Evolutionary conservation across 345 rosid species (phyloP), one percentile per base, ranked within the genome.

Genomic region (Reutealis trisperma): DNA sequence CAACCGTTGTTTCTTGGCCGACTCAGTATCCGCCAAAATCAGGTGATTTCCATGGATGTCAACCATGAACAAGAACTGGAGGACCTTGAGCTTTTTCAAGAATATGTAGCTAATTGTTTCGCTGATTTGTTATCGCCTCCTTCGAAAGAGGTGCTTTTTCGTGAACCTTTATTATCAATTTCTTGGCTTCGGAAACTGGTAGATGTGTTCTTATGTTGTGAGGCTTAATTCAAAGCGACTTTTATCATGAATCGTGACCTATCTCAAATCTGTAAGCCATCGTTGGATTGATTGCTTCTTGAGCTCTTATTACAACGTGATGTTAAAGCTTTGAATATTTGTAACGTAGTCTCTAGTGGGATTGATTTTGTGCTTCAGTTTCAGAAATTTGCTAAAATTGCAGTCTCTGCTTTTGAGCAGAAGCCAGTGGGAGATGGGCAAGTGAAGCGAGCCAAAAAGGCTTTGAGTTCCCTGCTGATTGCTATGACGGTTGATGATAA

Each of bases 211-310:
- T 86, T 96, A 77, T 96, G 99, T 82, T 96, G 97, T 58, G 98
- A 96, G 70, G 99, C 98, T 1, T 97, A 96, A 77, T 96, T 96
- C 88, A 92, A 96, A 84, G 98, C 96, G 11, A 75, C 90, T 57
- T 68, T 93, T 1, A 57, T 93, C 73, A 82, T 87, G 91, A 93
- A 92, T 14, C 91, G 90, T 27, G 97, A 96, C 77, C 90, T 89
- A 2, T 83, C 95, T 25, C 92, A 89, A 63, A 75, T 93, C 69
- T 60, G 85, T 55, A 93, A 91, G 82, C 90, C 97, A 3, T 97
- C 97, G 0, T 84, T 93, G 59, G 98, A 96, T 77, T 93, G 97
- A 30, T 83, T 93, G 70, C 83, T 96, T 22, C 92, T 91, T 0
- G 97, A 96, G 72, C 79, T 92, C 66, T n/a, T n/a, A n/a, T 87